Base-by-base conservation (phyloP, 2,329 filamentous ascomycete species). In the Lecanoromycetidae sp. region DNA sequence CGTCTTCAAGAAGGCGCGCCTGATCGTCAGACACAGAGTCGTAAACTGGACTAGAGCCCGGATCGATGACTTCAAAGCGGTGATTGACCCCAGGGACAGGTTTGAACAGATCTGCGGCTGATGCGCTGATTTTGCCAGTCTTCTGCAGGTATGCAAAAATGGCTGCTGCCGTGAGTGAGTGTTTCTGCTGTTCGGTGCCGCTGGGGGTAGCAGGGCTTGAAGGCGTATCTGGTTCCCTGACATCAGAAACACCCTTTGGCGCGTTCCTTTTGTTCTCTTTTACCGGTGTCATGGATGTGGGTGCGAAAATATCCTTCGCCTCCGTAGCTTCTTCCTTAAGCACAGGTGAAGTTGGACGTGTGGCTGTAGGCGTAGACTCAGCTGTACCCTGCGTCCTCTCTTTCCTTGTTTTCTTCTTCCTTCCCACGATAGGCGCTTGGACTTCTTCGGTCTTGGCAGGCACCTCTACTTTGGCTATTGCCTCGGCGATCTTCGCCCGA, bases 371-470 rank as follows among this genome's bases (percentile, higher is more conserved):
- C 4, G 67, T 55, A 23, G 53, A 53, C 12, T 52, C 48, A n/a
- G 53, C 46, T 4, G 49, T 55, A 17, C 44, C 48, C 12, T 30
- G 25, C 9, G 27, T 44, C n/a, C 44, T 51, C 5, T 43, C 58
- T 52, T 71, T 71, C 60, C 70, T 72, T 20, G 68, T 67, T 54
- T 72, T 81, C 57, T 79, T 78, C 62, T 80, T 80, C 34, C 78
- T 67, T 19, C 76, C 76, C 48, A 80, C 62, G 35, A 82, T 80
- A 0, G 78, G 77, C 36, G 75, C 78, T 54, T 77, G 72, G 4
- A 74, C 66, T 35, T 78, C 76, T 52, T 77, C 73, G 7, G 62
- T 58, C 7, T 59, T 59, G 13, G 47, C 48, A 8, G 52, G 48
- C 48, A 61, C 57, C 42, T 70, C 69, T 5, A 65, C 60, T 40